phyloP scores from a whole-genome alignment of 352 stramenopile species.

The Phytopythium litorale region DNA sequence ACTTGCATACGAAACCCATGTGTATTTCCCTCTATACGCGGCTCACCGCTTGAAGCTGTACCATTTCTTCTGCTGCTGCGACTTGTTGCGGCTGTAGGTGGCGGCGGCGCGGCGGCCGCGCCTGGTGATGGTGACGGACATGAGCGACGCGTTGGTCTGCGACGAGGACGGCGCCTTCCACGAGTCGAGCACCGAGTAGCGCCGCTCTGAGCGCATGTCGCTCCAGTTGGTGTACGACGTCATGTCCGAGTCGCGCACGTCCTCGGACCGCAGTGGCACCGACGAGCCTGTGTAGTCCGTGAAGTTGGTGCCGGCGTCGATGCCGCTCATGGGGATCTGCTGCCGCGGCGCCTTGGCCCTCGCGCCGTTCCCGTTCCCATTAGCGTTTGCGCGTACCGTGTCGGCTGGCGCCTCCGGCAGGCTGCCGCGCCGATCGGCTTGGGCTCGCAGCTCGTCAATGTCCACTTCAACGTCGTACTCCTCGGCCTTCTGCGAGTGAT shows the following conservation, averaged over 20 bases:
- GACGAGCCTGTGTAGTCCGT: neutral
- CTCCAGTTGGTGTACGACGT: conserved; percentile 24
- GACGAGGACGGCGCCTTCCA: conserved; percentile 59
- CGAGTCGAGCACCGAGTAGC: conserved; percentile 68
- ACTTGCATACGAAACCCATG: conserved; percentile 9
- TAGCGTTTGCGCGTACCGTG: conserved; percentile 9
- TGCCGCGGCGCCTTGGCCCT: conserved; percentile 9
- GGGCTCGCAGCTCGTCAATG: conserved; percentile 19
- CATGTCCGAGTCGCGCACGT: conserved; percentile 21
- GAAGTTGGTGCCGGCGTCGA: conserved; percentile 17
- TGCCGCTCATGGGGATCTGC: conserved; percentile 26
- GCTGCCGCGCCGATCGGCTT: conserved; percentile 31
- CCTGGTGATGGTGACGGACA: conserved; percentile 64
- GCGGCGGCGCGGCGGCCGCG: conserved; percentile 55
- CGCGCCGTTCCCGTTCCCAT: neutral
- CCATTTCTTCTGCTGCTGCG: conserved; percentile 48
- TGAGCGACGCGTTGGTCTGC: conserved; percentile 59
- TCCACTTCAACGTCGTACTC: conserved; percentile 62
- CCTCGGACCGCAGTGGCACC: neutral
- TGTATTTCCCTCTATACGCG: neutral
- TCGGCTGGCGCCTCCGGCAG: conserved; percentile 25
- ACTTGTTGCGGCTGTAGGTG: conserved; percentile 65
- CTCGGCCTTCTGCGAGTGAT: conserved; percentile 67
- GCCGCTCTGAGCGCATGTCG: conserved; percentile 39
- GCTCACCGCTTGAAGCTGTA: conserved; percentile 6